A percentile compares a stretch with the other conserved stretches of the same genome.
Conservation (phyloP, 192 early-diverging fungal species). For the Linderina pennispora region DNA sequence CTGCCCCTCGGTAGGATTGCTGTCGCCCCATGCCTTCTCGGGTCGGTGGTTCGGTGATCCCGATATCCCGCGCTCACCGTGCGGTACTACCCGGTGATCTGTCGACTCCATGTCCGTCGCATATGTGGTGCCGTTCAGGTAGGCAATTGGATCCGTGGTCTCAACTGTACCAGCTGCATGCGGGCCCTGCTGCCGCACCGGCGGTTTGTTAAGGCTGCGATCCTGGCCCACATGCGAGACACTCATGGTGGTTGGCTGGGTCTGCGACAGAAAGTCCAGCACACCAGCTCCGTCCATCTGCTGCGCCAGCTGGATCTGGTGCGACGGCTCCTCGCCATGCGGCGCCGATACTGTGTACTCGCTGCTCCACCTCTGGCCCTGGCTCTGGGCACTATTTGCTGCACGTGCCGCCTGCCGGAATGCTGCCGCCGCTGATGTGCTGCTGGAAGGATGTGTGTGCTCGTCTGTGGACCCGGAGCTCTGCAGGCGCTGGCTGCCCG, state of each 20-base stretch:
- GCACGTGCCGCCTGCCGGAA: constrained; percentile 44
- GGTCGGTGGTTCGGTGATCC: background rate
- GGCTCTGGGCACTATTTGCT: background rate
- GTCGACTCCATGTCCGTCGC: constrained; percentile 30
- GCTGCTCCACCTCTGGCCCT: background rate
- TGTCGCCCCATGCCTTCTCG: background rate
- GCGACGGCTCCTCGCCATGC: no score
- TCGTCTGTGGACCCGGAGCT: no score
- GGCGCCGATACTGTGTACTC: background rate
- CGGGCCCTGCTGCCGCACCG: constrained; percentile 2
- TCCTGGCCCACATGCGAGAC: background rate
- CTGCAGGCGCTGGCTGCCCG: constrained; percentile 1
- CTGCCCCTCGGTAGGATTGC: constrained; percentile 10
- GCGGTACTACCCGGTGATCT: constrained; percentile 20
- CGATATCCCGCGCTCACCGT: no score
- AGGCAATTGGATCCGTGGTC: constrained; percentile 21
- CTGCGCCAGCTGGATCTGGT: constrained; percentile 77
- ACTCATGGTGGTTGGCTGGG: constrained; percentile 34
- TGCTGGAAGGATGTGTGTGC: constrained; percentile 51
- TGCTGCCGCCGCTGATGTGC: constrained; percentile 73
- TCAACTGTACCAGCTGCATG: background rate
- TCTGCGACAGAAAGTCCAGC: constrained; percentile 22
- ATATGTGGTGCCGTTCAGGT: constrained; percentile 32
- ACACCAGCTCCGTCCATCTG: constrained; percentile 30
- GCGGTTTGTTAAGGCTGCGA: background rate